phyloP scores from a whole-genome alignment of 2,329 filamentous ascomycete genomes.

The Fonsecaea pedrosoi region DNA sequence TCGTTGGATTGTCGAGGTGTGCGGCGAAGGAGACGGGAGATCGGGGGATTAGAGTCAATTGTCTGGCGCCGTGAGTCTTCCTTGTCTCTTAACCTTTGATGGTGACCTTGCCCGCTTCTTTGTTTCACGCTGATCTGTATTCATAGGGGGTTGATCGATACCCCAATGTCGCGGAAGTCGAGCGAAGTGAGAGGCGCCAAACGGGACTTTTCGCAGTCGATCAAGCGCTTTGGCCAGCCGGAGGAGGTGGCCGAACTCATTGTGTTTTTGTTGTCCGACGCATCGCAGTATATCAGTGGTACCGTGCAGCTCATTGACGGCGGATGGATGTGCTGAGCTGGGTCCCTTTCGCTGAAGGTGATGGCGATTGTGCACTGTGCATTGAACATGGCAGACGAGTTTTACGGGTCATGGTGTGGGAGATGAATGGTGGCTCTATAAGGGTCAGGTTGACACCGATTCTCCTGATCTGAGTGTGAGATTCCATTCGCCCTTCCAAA shows the following conservation, averaged over 20 bases:
- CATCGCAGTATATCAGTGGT: not conserved
- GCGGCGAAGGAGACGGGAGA: not conserved
- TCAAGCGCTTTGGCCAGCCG: not conserved
- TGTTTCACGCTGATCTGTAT: too few relatives aligned
- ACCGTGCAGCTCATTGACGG: slow-evolving; percentile 1
- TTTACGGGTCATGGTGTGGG: too few relatives aligned
- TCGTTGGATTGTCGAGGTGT: not conserved
- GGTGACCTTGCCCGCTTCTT: too few relatives aligned
- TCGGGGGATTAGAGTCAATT: not conserved
- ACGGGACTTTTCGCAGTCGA: not conserved
- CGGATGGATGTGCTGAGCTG: too few relatives aligned
- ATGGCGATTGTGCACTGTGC: too few relatives aligned
- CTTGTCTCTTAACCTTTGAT: not conserved
- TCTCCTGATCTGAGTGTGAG: too few relatives aligned
- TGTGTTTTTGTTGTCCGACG: not conserved
- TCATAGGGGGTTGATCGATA: not conserved
- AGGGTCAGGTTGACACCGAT: too few relatives aligned
- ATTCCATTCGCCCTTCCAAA: too few relatives aligned
- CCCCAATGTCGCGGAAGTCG: not conserved
- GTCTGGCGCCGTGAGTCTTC: not conserved
- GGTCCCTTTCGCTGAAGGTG: too few relatives aligned
- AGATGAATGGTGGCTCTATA: too few relatives aligned
- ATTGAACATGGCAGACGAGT: too few relatives aligned
- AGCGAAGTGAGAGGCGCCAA: not conserved
- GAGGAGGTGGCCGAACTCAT: not conserved